Conservation (phyloP, 2,329 filamentous ascomycete genomes). For the Colletotrichum lentis region DNA sequence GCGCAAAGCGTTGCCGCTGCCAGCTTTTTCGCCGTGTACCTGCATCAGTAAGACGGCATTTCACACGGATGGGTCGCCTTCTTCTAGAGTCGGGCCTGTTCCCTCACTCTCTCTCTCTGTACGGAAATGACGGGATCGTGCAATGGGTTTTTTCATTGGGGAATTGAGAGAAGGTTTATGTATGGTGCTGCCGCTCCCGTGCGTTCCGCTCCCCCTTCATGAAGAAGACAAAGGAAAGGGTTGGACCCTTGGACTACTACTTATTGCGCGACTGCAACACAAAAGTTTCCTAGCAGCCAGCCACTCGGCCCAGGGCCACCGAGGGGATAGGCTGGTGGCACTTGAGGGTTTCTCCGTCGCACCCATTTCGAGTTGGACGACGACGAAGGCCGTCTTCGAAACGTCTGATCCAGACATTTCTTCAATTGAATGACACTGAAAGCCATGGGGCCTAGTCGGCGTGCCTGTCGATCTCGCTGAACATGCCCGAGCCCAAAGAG, state of each 20-base stretch:
- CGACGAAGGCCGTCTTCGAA: background rate
- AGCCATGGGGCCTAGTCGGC: slow-evolving; percentile 11
- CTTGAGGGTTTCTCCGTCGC: background rate
- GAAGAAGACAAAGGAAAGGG: slow-evolving; percentile 6
- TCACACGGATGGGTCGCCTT: slow-evolving; percentile 21
- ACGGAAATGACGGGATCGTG: slow-evolving; percentile 8
- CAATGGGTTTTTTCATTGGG: slow-evolving; percentile 16
- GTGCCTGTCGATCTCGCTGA: slow-evolving; percentile 35
- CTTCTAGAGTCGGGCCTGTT: slow-evolving; percentile 1
- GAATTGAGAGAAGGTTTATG: slow-evolving; percentile 24
- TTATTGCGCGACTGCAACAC: slow-evolving; percentile 8
- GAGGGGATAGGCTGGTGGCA: background rate
- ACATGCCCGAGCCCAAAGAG: slow-evolving; percentile 23
- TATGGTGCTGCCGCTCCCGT: slow-evolving; percentile 33
- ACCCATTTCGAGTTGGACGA: background rate
- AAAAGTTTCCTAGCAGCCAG: slow-evolving; percentile 16
- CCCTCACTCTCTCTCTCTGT: slow-evolving; percentile 7
- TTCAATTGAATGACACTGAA: background rate
- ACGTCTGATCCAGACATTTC: background rate
- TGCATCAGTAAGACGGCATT: slow-evolving; percentile 24
- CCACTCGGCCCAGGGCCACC: background rate
- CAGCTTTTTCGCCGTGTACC: slow-evolving; percentile 23
- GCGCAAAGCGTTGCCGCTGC: slow-evolving; percentile 14
- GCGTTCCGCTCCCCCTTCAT: slow-evolving; percentile 36
- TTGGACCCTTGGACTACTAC: slow-evolving; percentile 31